These are phyloP conservation scores for Pseudozyma tsukubaensis DNA, from an alignment of 1,284 basidiomycete species.

Conservation along the genomic window DNA sequence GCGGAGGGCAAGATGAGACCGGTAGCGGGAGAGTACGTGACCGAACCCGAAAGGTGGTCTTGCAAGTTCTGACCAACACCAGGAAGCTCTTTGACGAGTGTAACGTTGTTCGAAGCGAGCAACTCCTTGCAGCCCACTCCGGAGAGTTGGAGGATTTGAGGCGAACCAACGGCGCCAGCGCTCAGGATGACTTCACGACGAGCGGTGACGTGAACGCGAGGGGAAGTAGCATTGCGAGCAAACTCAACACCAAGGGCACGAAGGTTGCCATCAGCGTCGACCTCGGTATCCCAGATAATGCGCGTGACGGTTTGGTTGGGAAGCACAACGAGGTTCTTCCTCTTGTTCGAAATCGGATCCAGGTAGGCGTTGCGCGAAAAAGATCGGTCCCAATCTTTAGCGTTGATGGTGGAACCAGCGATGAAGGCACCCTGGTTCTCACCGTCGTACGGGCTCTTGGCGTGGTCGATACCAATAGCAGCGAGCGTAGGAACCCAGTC, in stretches of 20 bases:
- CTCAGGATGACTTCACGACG: conserved; percentile 62
- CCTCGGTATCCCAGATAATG: conserved; percentile 44
- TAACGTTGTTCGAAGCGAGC: conserved; percentile 70
- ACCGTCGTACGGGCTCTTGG: conserved; percentile 50
- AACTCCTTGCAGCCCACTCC: conserved; percentile 72
- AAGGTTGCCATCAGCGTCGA: conserved; percentile 29
- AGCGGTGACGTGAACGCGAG: conserved; percentile 49
- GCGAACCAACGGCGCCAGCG: conserved; percentile 69
- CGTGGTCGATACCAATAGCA: conserved; percentile 22
- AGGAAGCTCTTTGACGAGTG: conserved; percentile 70
- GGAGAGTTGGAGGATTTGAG: conserved; percentile 72
- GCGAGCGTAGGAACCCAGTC: conserved; percentile 51
- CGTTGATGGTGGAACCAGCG: conserved; percentile 53
- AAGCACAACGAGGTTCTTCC: conserved; percentile 60
- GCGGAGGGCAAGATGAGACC: conserved; percentile 27
- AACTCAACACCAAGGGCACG: conserved; percentile 56
- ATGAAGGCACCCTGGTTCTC: conserved; percentile 58
- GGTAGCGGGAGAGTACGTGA: conserved; percentile 44
- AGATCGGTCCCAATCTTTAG: conserved; percentile 50
- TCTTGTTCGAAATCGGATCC: conserved; percentile 46
- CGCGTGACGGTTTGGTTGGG: conserved; percentile 57
- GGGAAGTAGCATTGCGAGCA: conserved; percentile 33
- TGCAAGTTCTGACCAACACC: conserved; percentile 74
- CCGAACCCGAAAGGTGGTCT: conserved; percentile 69
- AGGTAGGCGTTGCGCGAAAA: conserved; percentile 60